Conservation (phyloP, 306 rosid species). For the Cicer arietinum region DNA sequence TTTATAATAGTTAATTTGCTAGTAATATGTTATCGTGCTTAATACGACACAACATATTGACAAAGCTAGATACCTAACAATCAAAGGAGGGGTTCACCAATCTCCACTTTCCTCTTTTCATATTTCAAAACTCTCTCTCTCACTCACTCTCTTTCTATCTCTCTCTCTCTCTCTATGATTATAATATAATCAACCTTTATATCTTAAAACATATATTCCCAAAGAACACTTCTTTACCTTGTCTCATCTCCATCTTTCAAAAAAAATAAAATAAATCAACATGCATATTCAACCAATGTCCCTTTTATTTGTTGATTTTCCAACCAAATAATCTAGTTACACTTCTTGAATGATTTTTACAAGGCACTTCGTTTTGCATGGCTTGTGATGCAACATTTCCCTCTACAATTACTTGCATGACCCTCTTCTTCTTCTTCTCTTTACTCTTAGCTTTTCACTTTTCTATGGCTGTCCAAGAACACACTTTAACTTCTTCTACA, state of each 20-base stretch:
- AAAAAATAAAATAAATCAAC: background rate
- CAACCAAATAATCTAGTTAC: background rate
- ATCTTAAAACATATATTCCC: slow-evolving; percentile 29
- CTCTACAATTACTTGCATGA: slow-evolving; percentile 42
- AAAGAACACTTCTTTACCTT: slow-evolving; percentile 15
- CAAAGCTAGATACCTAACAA: slow-evolving; percentile 45
- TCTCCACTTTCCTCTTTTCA: slow-evolving; percentile 53
- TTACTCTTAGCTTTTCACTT: slow-evolving; percentile 51
- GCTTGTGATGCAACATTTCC: slow-evolving; percentile 56
- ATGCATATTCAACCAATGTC: slow-evolving; percentile 29
- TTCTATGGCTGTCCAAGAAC: slow-evolving; percentile 47
- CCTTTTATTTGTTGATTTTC: slow-evolving; percentile 14
- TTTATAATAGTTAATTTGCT: too few relatives aligned
- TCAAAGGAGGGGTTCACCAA: slow-evolving; percentile 53
- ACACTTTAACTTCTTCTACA: slow-evolving; percentile 1
- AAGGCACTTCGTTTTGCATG: slow-evolving; percentile 57
- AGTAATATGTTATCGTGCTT: background rate
- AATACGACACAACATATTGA: slow-evolving; percentile 34
- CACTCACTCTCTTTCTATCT: slow-evolving; percentile 5
- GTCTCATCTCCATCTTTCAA: slow-evolving; percentile 30
- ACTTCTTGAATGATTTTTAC: slow-evolving; percentile 49
- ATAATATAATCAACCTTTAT: slow-evolving; percentile 48
- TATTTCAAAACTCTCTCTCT: slow-evolving; percentile 30
- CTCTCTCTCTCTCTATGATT: slow-evolving; percentile 25
- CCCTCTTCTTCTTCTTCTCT: slow-evolving; percentile 56